Percentiles rank a stretch among this genome's conserved stretches.
Evolutionary conservation across 805 yeast genomes (phyloP).

Genomic region (Yarrowia sp.): DNA sequence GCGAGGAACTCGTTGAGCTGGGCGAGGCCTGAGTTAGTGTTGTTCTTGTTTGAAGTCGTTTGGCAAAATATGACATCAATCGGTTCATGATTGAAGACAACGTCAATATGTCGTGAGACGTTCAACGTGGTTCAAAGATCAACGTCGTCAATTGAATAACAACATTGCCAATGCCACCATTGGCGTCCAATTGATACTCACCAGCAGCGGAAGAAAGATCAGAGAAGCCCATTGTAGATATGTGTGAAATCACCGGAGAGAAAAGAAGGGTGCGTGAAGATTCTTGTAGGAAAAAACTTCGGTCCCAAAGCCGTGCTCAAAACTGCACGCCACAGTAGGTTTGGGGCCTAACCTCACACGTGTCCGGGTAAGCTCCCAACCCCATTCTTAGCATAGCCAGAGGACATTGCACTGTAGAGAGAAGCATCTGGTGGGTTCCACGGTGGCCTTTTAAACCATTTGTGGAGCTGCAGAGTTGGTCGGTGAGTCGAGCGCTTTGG

Average conservation of each 20-base stretch:
- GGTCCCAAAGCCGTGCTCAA: constrained; percentile 15
- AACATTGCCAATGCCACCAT: background rate
- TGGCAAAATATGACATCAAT: too few relatives aligned
- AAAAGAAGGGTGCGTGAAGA: constrained; percentile 5
- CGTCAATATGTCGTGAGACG: too few relatives aligned
- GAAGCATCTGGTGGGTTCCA: constrained; percentile 2
- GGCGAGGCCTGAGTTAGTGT: constrained; percentile 45
- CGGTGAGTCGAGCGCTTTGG: background rate
- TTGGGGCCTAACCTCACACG: constrained; percentile 5
- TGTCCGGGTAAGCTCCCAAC: constrained; percentile 25
- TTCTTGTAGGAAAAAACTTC: constrained; percentile 25
- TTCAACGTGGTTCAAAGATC: too few relatives aligned
- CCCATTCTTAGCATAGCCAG: background rate
- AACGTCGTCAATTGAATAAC: background rate
- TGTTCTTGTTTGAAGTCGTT: background rate
- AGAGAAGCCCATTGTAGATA: constrained; percentile 42
- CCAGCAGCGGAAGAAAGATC: constrained; percentile 46
- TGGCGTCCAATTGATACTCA: constrained; percentile 28
- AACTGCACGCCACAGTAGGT: constrained; percentile 8
- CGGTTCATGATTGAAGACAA: too few relatives aligned
- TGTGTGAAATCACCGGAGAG: constrained; percentile 23
- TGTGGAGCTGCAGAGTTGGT: background rate
- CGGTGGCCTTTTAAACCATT: constrained; percentile 7
- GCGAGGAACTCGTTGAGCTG: constrained; percentile 81
- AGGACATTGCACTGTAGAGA: background rate